Percentiles rank a stretch among this genome's conserved stretches.
These are phyloP conservation scores for Pterula multifida DNA, from an alignment of 1,284 basidiomycete genomes.

Conservation along the genomic window DNA sequence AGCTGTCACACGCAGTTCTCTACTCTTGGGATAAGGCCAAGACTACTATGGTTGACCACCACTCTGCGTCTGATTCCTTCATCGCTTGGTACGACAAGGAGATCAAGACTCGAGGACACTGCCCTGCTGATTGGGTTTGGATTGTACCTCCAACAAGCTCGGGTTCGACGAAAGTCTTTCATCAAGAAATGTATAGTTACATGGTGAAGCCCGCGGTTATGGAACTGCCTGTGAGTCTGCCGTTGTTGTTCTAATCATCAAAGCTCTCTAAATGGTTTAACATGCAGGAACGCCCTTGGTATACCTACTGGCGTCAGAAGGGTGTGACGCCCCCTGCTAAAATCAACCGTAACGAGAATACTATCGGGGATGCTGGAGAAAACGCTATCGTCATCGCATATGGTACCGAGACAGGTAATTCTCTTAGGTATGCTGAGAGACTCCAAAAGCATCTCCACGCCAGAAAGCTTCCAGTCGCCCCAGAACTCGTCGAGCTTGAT, in stretches of 20 bases:
- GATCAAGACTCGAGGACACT: slow-evolving; percentile 1
- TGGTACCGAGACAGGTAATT: not conserved
- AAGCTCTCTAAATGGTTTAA: not conserved
- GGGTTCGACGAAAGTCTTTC: not conserved
- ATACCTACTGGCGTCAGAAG: slow-evolving; percentile 1
- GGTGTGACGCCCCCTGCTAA: not conserved
- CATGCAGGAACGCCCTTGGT: not conserved
- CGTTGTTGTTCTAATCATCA: not conserved
- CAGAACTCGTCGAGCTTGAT: not conserved
- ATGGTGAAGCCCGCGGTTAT: slow-evolving; percentile 1
- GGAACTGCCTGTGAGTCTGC: not conserved
- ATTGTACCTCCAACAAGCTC: not conserved
- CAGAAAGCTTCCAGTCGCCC: not conserved
- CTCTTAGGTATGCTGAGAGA: not conserved
- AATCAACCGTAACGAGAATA: not conserved
- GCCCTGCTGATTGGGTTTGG: slow-evolving; percentile 1
- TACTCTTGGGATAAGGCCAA: slow-evolving; percentile 1
- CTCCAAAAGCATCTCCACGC: not conserved
- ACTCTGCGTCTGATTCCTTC: not conserved
- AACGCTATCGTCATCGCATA: slow-evolving; percentile 1
- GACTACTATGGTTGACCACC: not conserved
- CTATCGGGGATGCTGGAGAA: not conserved
- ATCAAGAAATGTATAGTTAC: slow-evolving; percentile 1
- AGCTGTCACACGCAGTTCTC: not conserved
- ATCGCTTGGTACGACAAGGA: slow-evolving; percentile 2